These are phyloP conservation scores for Sugiyamaella valdiviana DNA, from an alignment of 805 yeast genomes.

Conservation along the genomic window DNA sequence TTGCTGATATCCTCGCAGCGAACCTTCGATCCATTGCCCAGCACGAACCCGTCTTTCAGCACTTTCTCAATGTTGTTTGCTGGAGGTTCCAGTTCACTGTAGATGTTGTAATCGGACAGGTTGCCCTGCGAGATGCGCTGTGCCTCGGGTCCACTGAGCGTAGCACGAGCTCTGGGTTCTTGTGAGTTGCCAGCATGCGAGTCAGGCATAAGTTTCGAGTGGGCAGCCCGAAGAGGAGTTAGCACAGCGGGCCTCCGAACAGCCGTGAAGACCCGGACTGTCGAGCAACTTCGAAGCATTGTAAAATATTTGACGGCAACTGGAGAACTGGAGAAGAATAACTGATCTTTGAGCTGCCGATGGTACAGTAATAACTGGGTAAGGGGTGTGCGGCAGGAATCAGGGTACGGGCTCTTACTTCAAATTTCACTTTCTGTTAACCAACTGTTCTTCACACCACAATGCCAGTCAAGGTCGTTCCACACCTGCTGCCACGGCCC, in stretches of 20 bases:
- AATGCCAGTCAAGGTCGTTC: slow-evolving; percentile 16
- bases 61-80: slow-evolving; percentile 47
- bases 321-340: too few relatives aligned
- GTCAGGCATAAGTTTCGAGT: background rate
- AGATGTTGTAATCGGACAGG: slow-evolving; percentile 40
- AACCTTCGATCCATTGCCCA: slow-evolving; percentile 48
- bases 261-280: too few relatives aligned
- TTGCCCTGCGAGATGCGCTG: slow-evolving; percentile 19
- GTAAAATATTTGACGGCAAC: too few relatives aligned
- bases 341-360: too few relatives aligned
- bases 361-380: too few relatives aligned
- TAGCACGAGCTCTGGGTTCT: slow-evolving; percentile 1
- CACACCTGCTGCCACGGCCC: slow-evolving; percentile 14
- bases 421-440: background rate
- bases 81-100: slow-evolving; percentile 40
- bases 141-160: slow-evolving; percentile 7
- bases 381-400: background rate
- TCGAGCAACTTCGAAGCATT: too few relatives aligned
- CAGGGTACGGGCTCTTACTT: background rate
- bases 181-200: background rate
- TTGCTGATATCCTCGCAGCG: slow-evolving; percentile 28
- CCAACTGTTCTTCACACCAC: background rate
- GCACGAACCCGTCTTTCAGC: slow-evolving; percentile 50
- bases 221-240: too few relatives aligned
- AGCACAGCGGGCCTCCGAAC: too few relatives aligned